These are phyloP conservation scores for Pseudogymnoascus sp. DNA, from an alignment of 2,329 filamentous ascomycete genomes.

Conservation along the genomic window DNA sequence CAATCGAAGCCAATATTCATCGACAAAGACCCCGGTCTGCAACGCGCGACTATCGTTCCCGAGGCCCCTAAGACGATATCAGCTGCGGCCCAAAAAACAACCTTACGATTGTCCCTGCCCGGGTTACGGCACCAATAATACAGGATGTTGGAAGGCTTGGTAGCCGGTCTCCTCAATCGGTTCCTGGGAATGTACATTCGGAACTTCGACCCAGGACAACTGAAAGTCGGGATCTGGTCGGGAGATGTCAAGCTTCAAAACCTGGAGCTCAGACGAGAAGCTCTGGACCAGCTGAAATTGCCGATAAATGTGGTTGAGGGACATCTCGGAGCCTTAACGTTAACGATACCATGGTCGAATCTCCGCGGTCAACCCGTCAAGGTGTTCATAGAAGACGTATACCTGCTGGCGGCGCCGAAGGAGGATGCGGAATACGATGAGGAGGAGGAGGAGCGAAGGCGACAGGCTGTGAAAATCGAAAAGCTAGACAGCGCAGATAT, in stretches of 20 bases:
- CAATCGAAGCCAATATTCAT: not conserved
- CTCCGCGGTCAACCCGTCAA: conserved; percentile 88
- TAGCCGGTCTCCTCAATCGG: conserved; percentile 94
- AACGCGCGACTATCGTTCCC: not conserved
- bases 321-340: conserved; percentile 82
- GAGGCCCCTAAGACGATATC: not conserved
- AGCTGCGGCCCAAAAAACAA: not conserved
- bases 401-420: conserved; percentile 86
- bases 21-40: not conserved
- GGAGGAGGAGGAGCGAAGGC: conserved; percentile 80
- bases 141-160: conserved; percentile 92
- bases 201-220: conserved; percentile 95
- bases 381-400: conserved; percentile 94
- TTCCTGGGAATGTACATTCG: conserved; percentile 99
- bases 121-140: conserved; percentile 59
- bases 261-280: conserved; percentile 86
- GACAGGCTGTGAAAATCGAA: conserved; percentile 94
- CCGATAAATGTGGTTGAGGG: conserved; percentile 96
- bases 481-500: conserved; percentile 95
- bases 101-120: conserved; percentile 44
- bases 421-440: conserved; percentile 91
- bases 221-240: conserved; percentile 98
- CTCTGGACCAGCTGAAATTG: conserved; percentile 91
- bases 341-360: conserved; percentile 97
- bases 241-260: conserved; percentile 94